Evolutionary conservation across 805 yeast genomes (phyloP), one percentile per base, ranked within the genome.

Genomic region (Kodamaea jinghongensis): DNA sequence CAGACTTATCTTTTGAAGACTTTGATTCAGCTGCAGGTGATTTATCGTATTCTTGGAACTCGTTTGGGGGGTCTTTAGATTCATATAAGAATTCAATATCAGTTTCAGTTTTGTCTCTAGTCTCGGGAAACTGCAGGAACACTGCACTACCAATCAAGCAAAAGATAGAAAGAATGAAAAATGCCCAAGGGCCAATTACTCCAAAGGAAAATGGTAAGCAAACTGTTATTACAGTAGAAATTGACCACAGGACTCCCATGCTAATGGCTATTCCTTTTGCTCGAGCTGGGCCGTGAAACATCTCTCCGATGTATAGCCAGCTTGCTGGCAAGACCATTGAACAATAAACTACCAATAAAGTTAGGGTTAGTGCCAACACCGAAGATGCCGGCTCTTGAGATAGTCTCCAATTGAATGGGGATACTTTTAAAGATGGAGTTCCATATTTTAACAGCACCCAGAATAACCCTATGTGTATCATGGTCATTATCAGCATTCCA

Each of bases 271-370:
- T 55, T 0, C 78, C 79, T 46, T 71, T 74, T 0, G 73, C 57
- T 44, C 76, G 69, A 1, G 74, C 69, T 17, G 57, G 56, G 1
- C 55, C 55, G 0, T 77, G 76, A 31, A 78, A 66, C 4, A 75
- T 54, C 47, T 78, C 83, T 36, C 70, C 66, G 4, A 75, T 65
- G 48, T 74, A 76, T 14, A 77, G 52, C 75, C 75, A 70, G 25
- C 78, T 67, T 3, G 68, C 68, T 31, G 78, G 65, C 1, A 72
- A 58, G 10, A 78, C 55, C 1, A 77, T 63, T 1, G 76, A 52
- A 1, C 79, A 63, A 50, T 69, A 71, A 0, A 76, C 58, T 2
- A 78, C 70, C 17, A 72, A 71, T 34, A 72, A 58, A 34, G 73
- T 54, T 28, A 70, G 65, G 30, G 73, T 67, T 3, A 76, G 50